Percentiles rank a stretch among this genome's conserved stretches.
Evolutionary conservation across 23 red algal species (phyloP).

Genomic region (Agarophyton chilense): DNA sequence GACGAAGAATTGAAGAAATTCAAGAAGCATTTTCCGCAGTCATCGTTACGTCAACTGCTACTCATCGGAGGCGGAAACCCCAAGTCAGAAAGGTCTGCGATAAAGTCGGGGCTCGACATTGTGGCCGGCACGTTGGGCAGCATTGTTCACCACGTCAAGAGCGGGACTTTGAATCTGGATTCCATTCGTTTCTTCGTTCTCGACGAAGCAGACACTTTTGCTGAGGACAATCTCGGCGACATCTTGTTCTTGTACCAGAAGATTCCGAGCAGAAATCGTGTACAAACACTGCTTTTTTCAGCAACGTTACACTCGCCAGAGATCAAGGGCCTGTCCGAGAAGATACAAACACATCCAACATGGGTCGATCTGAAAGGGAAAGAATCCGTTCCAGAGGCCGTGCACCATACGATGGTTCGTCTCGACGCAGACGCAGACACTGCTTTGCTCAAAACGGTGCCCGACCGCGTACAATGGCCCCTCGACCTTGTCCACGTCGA

Average conservation of each 20-base stretch:
- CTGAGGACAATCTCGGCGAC: constrained; percentile 65
- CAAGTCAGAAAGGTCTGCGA: constrained; percentile 16
- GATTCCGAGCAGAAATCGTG: constrained; percentile 57
- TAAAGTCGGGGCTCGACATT: constrained; percentile 75
- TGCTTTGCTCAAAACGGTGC: constrained; percentile 28
- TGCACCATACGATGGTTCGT: constrained; percentile 81
- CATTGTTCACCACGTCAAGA: constrained; percentile 84
- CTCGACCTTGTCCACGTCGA: constrained; percentile 59
- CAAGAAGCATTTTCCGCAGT: constrained; percentile 39
- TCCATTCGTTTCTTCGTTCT: constrained; percentile 86
- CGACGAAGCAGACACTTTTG: constrained; percentile 95
- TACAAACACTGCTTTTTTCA: constrained; percentile 91
- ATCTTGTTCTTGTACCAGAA: constrained; percentile 61
- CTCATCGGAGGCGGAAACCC: constrained; percentile 72
- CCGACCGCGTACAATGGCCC: constrained; percentile 39
- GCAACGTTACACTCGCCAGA: constrained; percentile 84
- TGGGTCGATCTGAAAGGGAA: constrained; percentile 87
- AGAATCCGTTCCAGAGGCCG: constrained; percentile 74
- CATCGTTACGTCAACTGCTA: constrained; percentile 41
- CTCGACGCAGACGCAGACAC: constrained; percentile 66
- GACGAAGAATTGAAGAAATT: constrained; percentile 76
- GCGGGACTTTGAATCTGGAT: constrained; percentile 76
- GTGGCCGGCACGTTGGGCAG: constrained; percentile 87
- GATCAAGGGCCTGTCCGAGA: constrained; percentile 70
- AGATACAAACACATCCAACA: constrained; percentile 79